These are phyloP conservation scores for Lachnellula cervina DNA, from an alignment of 2,329 filamentous ascomycete genomes.

Conservation along the genomic window DNA sequence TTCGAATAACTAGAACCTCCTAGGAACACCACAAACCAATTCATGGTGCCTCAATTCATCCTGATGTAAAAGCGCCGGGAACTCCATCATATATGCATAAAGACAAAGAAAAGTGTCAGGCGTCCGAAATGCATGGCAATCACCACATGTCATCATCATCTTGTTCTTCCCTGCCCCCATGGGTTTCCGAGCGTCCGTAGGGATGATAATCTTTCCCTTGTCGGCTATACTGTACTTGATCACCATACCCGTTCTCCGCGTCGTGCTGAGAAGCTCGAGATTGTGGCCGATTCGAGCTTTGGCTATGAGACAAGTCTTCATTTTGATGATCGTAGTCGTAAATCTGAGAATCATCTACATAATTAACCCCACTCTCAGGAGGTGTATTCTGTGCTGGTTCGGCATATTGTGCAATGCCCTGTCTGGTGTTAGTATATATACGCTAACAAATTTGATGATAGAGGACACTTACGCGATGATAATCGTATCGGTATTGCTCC, in stretches of 20 bases:
- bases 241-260: slow-evolving; percentile 27
- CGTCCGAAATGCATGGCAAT: slow-evolving; percentile 16
- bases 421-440: slow-evolving; percentile 15
- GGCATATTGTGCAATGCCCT: slow-evolving; percentile 34
- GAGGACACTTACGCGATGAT: slow-evolving; percentile 30
- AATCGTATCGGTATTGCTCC: slow-evolving; percentile 33
- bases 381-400: slow-evolving; percentile 26
- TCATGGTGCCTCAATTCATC: slow-evolving; percentile 12
- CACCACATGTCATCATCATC: slow-evolving; percentile 33
- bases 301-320: slow-evolving; percentile 28
- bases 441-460: neutral
- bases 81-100: slow-evolving; percentile 33
- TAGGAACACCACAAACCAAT: slow-evolving; percentile 8
- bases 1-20: slow-evolving; percentile 25
- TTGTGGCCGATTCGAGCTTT: slow-evolving; percentile 28
- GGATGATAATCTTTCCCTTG: slow-evolving; percentile 29
- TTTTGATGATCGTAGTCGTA: slow-evolving; percentile 43
- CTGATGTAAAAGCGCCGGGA: slow-evolving; percentile 24
- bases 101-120: slow-evolving; percentile 6
- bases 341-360: slow-evolving; percentile 46
- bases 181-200: slow-evolving; percentile 21
- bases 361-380: slow-evolving; percentile 36
- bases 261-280: slow-evolving; percentile 31
- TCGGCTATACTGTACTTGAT: slow-evolving; percentile 26
- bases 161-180: slow-evolving; percentile 20